phyloP scores from a whole-genome alignment of 106 monocot genomes.

The Allium sativum region DNA sequence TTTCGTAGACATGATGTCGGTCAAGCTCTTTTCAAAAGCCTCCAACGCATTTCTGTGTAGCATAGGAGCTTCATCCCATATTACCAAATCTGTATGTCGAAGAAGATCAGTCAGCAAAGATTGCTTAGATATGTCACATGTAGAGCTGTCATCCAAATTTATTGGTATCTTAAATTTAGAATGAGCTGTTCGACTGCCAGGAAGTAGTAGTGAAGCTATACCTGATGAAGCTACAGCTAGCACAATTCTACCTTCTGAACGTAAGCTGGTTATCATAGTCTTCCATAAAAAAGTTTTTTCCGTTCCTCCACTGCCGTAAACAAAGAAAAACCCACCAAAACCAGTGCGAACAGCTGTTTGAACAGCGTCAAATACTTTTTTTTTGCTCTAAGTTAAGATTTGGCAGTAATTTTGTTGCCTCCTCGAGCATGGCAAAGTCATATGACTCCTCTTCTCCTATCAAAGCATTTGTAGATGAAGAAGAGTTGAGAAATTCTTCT shows the following conservation, averaged over 20 bases:
- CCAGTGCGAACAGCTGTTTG: too few relatives aligned
- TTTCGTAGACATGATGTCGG: too few relatives aligned
- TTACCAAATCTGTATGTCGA: neutral
- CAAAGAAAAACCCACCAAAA: conserved; percentile 7
- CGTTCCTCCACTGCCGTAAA: conserved; percentile 5
- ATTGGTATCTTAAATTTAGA: conserved; percentile 15
- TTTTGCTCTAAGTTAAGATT: too few relatives aligned
- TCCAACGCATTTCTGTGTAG: too few relatives aligned
- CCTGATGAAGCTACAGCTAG: conserved; percentile 6
- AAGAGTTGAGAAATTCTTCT: too few relatives aligned
- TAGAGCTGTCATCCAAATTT: neutral
- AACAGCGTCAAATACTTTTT: too few relatives aligned
- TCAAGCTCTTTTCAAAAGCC: too few relatives aligned
- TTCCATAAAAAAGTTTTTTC: conserved; percentile 13
- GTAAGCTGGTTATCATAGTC: neutral
- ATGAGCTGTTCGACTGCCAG: conserved; percentile 13
- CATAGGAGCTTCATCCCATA: conserved; percentile 7
- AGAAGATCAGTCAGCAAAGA: neutral
- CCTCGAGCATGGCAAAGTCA: too few relatives aligned
- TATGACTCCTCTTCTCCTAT: too few relatives aligned
- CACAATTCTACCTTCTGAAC: neutral
- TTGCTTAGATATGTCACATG: neutral
- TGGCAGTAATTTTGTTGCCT: too few relatives aligned
- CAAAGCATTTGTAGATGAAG: too few relatives aligned
- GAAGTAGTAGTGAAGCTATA: conserved; percentile 10